Base-by-base conservation (phyloP, 148 eudicot genomes). In the Silene latifolia region DNA sequence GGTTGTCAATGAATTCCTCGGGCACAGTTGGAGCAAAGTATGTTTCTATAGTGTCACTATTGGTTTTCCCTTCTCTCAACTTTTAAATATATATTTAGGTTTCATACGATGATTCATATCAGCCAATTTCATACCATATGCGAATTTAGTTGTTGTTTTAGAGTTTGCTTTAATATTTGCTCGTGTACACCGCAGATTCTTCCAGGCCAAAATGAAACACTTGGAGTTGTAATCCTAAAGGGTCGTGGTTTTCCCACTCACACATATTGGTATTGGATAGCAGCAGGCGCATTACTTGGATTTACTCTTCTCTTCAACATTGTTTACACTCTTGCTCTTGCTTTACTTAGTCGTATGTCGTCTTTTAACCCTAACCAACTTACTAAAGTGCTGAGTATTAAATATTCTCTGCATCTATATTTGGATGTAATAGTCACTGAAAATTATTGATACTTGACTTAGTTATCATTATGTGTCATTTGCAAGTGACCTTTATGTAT, bases 1-100 rank as follows among this genome's bases (percentile, higher is more conserved):
- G 9, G 59, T 80, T 66, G 90, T 85, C 71, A 93, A 93, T 71
- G 98, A 93, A 76, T 86, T 93, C 78, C 84, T 79, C 11, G 98
- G 98, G 29, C 69, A 86, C 32, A 82, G 80, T 60, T 93, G 98
- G 98, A 77, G 74, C 27, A 54, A 76, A 2, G 97, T 92, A 86
- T 58, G 91, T 76, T 32, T 53, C 35, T 39, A 6, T 1, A 7
- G 44, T 6, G 44, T 39, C 44, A 39, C 44, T 39, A 39, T 32
- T 32, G 44, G 8, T 39, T 39, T 39, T 39, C 9, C 44, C 8
- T 39, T 39, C 44, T 39, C 4, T 32, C 44, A 7, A 39, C 44
- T 7, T 39, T 39, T 39, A 39, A 7, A 39, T 39, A 4, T 39
- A 8, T 39, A 39, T 32, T 32, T 32, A 32, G 3, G 35, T 0